Evolutionary conservation across 2,329 filamentous ascomycete species (phyloP), one percentile per base, ranked within the genome.

Genomic region (Xylogone sp.): DNA sequence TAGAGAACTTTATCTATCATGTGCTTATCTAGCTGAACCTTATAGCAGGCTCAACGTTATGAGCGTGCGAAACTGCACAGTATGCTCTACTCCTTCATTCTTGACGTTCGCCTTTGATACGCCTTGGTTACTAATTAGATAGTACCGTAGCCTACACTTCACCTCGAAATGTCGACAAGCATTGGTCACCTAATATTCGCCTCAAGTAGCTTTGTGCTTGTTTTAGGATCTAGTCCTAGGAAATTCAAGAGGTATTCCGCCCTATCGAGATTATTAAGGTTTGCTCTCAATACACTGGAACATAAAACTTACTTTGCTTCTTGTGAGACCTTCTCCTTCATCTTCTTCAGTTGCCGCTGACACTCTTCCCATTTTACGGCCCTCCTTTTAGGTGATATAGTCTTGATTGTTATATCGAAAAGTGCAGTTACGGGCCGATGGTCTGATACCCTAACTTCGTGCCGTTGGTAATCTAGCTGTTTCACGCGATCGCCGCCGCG

Each of bases 381-480:
- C 56, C 90, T 80, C 64, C 82, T 79, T 61, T 82, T 79, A 5
- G 82, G 77, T 54, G 86, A 80, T 29, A 97, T 85, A 18, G 82
- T 88, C 75, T 97, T 99, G 53, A 97, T 79, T 48, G 88, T 83
- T 49, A 97, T 81, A 64, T 82, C 84, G 71, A 99, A 96, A 31
- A 77, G 76, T 1, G 88, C 94, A 55, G 87, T 96, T 24, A 99
- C 94, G 9, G 94, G 94, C 57, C 94, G 79, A 70, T 99, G 94
- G 67, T 99, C 94, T 27, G 90, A 96, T 4, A 93, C 88, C 54
- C 86, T 81, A 29, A 97, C 87, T 69, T 97, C 94, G 70, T 97
- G 93, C 46, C 94, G 77, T 46, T 81, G 77, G 69, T 99, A 99
- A 58, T 96, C 89, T 46, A 91, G 72, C 69, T 97, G 92, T 69